These are phyloP conservation scores for Delphinella strobiligena DNA, from an alignment of 2,329 filamentous ascomycete genomes.

Conservation along the genomic window DNA sequence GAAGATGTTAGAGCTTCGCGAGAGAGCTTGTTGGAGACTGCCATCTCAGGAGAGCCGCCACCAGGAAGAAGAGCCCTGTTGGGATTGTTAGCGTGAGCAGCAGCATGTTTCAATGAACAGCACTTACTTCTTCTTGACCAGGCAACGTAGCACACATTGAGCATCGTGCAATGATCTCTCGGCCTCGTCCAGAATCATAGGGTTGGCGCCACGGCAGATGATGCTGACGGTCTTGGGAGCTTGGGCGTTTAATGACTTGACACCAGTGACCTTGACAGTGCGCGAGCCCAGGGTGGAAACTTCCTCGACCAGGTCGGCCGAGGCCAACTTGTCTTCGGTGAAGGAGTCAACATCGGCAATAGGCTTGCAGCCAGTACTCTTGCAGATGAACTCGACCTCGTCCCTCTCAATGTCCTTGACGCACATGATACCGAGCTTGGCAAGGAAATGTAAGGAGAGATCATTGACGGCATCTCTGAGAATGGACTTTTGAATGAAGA, in stretches of 20 bases:
- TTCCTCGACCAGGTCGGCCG: constrained; percentile 89
- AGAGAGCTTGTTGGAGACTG: constrained; percentile 78
- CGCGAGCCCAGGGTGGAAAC: constrained; percentile 75
- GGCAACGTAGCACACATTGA: constrained; percentile 89
- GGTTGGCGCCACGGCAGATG: constrained; percentile 88
- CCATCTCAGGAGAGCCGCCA: constrained; percentile 91
- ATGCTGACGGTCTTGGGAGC: constrained; percentile 82
- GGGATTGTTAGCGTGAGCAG: too few relatives aligned
- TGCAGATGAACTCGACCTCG: constrained; percentile 98
- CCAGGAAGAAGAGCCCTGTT: constrained; percentile 95
- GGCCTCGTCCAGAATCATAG: constrained; percentile 87
- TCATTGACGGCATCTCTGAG: constrained; percentile 96
- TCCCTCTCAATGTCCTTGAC: constrained; percentile 98
- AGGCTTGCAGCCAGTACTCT: constrained; percentile 96
- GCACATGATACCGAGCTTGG: constrained; percentile 88
- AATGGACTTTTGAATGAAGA: constrained; percentile 97
- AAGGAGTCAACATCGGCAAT: constrained; percentile 98
- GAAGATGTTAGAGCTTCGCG: constrained; percentile 71
- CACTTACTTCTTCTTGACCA: constrained; percentile 99
- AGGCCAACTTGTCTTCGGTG: constrained; percentile 93
- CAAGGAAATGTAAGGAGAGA: constrained; percentile 90
- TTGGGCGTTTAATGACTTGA: constrained; percentile 49
- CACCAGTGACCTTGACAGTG: constrained; percentile 89
- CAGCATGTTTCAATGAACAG: too few relatives aligned
- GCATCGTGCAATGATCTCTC: constrained; percentile 95